Base-by-base conservation (phyloP, 257 asterid genomes). In the Solanum paucissectum region DNA sequence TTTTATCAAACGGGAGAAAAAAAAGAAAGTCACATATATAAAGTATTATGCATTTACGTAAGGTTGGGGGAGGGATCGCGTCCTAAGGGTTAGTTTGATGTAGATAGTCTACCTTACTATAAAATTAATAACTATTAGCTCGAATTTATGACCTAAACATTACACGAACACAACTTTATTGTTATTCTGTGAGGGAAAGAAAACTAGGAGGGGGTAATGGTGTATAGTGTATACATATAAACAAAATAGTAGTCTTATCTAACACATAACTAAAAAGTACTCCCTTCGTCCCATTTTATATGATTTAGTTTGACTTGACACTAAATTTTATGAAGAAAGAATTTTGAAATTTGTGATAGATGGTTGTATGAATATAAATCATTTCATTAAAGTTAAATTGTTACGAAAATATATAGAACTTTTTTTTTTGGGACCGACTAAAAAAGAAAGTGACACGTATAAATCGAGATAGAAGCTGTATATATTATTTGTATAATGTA, bases 341-440 rank as follows among this genome's bases (percentile, higher is more conserved):
- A 16, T 2, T 2, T 52, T 52, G 23, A 6, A 52, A 6, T 52
- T 52, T 52, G 23, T 16, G 4, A 52, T 52, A 52, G 62, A 52
- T 52, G 9, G 16, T 52, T 52, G 3, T 16, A 16, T 52, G 9
- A 52, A 52, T 52, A 52, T 46, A 46, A 46, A 13, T 13, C 7
- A 46, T 46, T 46, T 46, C 58, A 46, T 46, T 46, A 52, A 16
- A 52, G 4, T 16, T 6, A 52, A 52, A 52, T 16, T 52, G 0
- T 6, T 16, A 2, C 1, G 1, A 52, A 52, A 52, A 16, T 52
- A 16, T 52, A 52, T 49, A 5, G 20, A 16, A 29, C 4, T 9
- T 9, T 4, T 44, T 4, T 52, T 52, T 16, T 52, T 16, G 0
- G 1, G 3, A 52, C 4, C 4, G 0, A 52, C 23, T 52, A 16